Base-by-base conservation (phyloP, 2,329 filamentous ascomycete genomes). In the Dryadomyces quercus-mongolicae region DNA sequence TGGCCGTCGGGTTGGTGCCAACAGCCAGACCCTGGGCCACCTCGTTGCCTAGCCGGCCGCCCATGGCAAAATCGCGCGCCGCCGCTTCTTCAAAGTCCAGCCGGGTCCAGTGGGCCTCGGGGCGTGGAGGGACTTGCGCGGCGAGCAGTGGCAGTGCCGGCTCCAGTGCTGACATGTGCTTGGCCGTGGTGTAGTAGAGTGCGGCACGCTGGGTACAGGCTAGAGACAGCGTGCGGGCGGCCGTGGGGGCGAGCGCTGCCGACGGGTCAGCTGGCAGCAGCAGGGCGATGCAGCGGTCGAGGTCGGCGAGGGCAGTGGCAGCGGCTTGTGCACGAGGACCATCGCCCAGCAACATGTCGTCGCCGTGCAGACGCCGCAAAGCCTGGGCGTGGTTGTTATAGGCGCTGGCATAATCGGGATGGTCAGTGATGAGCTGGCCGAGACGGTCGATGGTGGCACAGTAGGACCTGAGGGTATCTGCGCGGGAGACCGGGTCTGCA, bases 361-460 rank as follows among this genome's bases (percentile, higher is more conserved):
- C 82, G 12, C 82, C 83, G 58, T 84, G 81, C 54, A 82, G 67
- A 49, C 84, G 71, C 21, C 84, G 71, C 34, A 77, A 61, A 9
- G 84, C 75, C 65, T 91, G 87, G 2, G 84, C 86, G 51, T 86
- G 76, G 67, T 92, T 91, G 65, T 89, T 86, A 55, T 81, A 77
- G 6, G 82, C 84, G 58, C 84, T 87, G 21, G 86, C 85, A 66
- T 91, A 91, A 36, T 70, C 67, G 3, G 86, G 84, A 53, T 80
- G 65, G 22, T 76, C 67, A 2, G 70, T 62, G 44, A 89, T 77
- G 36, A 89, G 71, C 2, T 67, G 63, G 34, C 75, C 73, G 5
- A 91, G 70, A 6, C 70, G 66, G 10, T 66, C 64, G 18, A 82
- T 65, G 53, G 73, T 74, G 40, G 67, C 57, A 25, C 66, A 69